Conservation (phyloP, 306 rosid genomes). For the Abrus pulchellus region DNA sequence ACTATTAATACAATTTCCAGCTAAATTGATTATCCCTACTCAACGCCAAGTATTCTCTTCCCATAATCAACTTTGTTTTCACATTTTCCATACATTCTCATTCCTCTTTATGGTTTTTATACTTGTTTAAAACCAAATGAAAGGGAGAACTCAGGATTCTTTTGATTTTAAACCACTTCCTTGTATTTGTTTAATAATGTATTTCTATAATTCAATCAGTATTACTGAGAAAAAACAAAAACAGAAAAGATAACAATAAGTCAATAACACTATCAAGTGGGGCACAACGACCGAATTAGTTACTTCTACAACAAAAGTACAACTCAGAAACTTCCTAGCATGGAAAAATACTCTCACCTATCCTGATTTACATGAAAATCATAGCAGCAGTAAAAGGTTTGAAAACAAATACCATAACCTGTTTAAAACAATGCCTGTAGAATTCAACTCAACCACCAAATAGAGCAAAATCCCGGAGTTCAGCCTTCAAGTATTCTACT, state of each 20-base stretch:
- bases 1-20: constrained; percentile 2
- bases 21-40: constrained; percentile 31
- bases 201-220: constrained; percentile 29
- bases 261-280: not conserved
- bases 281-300: constrained; percentile 8
- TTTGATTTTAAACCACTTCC: constrained; percentile 15
- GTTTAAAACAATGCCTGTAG: not conserved
- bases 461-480: constrained; percentile 1
- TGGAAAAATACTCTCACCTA: constrained; percentile 2
- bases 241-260: constrained; percentile 12
- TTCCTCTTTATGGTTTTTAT: not conserved
- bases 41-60: constrained; percentile 24
- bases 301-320: constrained; percentile 25
- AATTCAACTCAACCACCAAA: constrained; percentile 26
- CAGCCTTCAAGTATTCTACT: constrained; percentile 36
- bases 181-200: not conserved
- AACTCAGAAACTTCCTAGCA: constrained; percentile 23
- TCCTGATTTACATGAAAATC: constrained; percentile 5
- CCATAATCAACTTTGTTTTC: constrained; percentile 23
- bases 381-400: not conserved
- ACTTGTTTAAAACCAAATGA: constrained; percentile 18
- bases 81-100: constrained; percentile 20
- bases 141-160: not conserved
- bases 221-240: not conserved
- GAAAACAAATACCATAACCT: constrained; percentile 5